These are phyloP conservation scores for Xylariaceae sp. DNA, from an alignment of 2,329 filamentous ascomycete genomes.

Conservation along the genomic window DNA sequence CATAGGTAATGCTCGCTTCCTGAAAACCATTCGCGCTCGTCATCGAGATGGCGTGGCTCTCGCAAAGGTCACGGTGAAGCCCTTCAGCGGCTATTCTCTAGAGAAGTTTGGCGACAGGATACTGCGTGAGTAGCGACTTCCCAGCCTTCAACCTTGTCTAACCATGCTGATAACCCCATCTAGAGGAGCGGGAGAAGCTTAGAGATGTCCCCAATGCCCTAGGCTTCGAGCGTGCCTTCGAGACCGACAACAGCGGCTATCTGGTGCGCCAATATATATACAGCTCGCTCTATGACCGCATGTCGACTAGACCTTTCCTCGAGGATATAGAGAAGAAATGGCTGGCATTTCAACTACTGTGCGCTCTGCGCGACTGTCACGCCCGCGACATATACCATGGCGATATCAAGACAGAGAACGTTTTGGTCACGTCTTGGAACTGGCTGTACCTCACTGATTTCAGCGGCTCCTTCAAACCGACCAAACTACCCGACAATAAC, in stretches of 20 bases:
- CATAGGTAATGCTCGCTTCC: constrained; percentile 86
- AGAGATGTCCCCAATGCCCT: constrained; percentile 86
- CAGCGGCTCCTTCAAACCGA: constrained; percentile 91
- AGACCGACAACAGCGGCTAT: constrained; percentile 88
- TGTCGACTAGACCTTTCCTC: constrained; percentile 92
- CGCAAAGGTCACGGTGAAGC: constrained; percentile 93
- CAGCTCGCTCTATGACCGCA: constrained; percentile 92
- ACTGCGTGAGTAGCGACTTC: constrained; percentile 51
- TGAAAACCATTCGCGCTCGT: constrained; percentile 91
- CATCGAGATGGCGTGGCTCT: constrained; percentile 89
- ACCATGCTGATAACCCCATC: constrained; percentile 4
- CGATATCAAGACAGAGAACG: constrained; percentile 97
- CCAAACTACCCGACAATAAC: constrained; percentile 91
- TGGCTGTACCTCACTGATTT: constrained; percentile 99
- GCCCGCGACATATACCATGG: constrained; percentile 86
- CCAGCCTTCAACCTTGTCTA: neutral
- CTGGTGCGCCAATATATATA: constrained; percentile 93
- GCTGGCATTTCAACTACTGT: constrained; percentile 93
- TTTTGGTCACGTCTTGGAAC: constrained; percentile 97
- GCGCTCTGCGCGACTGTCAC: constrained; percentile 88
- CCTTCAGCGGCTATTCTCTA: constrained; percentile 76
- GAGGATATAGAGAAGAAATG: constrained; percentile 99
- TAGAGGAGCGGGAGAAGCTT: constrained; percentile 75
- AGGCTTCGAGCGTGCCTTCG: constrained; percentile 83
- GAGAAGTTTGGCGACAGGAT: constrained; percentile 75